Conservation (phyloP, 306 rosid genomes). For the Glycyrrhiza uralensis region DNA sequence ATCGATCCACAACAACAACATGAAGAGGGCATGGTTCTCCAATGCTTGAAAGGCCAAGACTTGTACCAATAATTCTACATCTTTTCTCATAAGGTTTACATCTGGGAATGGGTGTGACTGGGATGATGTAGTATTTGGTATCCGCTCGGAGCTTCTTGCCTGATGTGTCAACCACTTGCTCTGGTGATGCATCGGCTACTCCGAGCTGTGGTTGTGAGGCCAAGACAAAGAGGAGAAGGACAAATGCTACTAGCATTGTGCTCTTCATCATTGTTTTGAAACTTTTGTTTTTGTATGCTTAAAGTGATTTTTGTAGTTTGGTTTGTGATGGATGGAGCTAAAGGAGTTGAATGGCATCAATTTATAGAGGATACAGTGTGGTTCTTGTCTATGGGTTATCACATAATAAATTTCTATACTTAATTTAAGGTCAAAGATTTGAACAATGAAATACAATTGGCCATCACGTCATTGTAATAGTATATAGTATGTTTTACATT, state of each 20-base stretch:
- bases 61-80: not conserved
- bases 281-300: no score
- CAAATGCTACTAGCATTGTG: no score
- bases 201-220: not conserved
- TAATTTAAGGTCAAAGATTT: not conserved
- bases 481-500: no score
- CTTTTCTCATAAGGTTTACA: not conserved
- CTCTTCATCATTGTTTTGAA: no score
- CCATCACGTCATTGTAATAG: no score
- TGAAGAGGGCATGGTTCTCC: constrained; percentile 35
- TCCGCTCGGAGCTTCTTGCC: constrained; percentile 14
- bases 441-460: not conserved
- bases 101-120: not conserved
- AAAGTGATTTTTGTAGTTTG: no score
- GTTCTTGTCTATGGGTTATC: no score
- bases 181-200: constrained; percentile 16
- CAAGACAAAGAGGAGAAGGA: not conserved
- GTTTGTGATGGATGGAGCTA: no score
- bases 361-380: no score
- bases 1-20: constrained; percentile 26
- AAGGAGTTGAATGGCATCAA: no score
- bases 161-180: constrained; percentile 37
- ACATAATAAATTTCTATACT: not conserved
- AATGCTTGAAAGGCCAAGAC: not conserved
- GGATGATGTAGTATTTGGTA: constrained; percentile 18